A percentile compares a stretch with the other conserved stretches of the same genome.
Conservation (phyloP, 2,329 filamentous ascomycete species). For the Sarocladium strictum region DNA sequence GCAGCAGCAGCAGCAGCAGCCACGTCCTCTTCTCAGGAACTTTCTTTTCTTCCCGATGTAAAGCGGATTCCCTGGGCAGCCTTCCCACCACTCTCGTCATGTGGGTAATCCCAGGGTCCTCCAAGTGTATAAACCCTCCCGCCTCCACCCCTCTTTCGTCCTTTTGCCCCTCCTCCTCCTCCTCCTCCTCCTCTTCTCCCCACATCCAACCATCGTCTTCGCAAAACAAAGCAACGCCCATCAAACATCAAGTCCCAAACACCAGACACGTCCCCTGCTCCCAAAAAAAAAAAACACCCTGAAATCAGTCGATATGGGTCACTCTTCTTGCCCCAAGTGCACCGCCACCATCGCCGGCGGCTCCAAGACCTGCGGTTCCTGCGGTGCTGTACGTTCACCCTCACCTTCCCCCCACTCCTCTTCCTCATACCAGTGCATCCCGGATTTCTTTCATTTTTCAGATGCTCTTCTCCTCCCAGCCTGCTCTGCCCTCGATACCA, state of each 20-base stretch:
- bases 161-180: background rate
- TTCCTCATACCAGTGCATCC: too few species aligned
- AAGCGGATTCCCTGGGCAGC: background rate
- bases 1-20: too few species aligned
- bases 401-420: constrained; percentile 6
- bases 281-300: background rate
- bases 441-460: background rate
- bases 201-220: constrained; percentile 5
- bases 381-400: constrained; percentile 49
- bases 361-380: constrained; percentile 48
- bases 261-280: too few species aligned
- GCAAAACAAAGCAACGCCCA: constrained; percentile 3
- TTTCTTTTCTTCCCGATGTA: background rate
- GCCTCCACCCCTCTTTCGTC: constrained; percentile 2
- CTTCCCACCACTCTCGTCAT: background rate
- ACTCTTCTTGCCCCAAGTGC: constrained; percentile 51
- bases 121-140: constrained; percentile 6
- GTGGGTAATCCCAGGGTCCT: background rate
- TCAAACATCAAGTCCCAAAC: too few species aligned
- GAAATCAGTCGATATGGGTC: constrained; percentile 7
- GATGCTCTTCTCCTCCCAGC: background rate
- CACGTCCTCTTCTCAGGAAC: too few species aligned
- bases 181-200: background rate
- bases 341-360: constrained; percentile 36
- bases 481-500: constrained; percentile 1